Evolutionary conservation across 148 eudicot genomes (phyloP).

Genomic region (Rhododendron griersonianum): DNA sequence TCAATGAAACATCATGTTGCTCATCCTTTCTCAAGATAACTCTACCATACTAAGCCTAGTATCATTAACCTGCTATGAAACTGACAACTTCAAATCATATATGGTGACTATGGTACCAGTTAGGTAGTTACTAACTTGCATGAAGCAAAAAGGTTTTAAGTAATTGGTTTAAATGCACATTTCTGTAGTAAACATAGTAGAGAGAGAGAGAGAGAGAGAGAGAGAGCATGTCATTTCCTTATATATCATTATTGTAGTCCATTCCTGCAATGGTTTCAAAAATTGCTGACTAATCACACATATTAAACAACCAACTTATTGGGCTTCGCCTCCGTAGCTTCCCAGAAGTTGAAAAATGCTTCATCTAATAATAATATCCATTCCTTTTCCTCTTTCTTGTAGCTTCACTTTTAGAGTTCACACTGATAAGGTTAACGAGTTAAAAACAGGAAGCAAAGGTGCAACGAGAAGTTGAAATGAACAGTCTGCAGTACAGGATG

Average conservation of each 20-base stretch:
- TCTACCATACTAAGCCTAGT: neutral
- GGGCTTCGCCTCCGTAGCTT: neutral
- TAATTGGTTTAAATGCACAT: neutral
- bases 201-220: neutral
- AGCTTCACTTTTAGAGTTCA: neutral
- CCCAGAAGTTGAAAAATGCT: neutral
- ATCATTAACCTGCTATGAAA: neutral
- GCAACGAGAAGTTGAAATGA: neutral
- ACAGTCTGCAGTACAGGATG: slow-evolving; percentile 16
- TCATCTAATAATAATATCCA: neutral
- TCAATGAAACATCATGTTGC: slow-evolving; percentile 1
- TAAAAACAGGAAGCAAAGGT: neutral
- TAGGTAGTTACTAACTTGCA: neutral
- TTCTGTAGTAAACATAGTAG: neutral
- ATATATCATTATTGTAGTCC: neutral
- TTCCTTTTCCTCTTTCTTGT: neutral
- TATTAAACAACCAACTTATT: neutral
- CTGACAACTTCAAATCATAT: neutral
- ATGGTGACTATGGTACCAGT: neutral
- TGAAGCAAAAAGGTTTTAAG: neutral
- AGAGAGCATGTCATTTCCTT: neutral
- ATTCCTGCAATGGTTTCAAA: neutral
- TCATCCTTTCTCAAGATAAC: neutral
- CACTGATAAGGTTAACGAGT: neutral
- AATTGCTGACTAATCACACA: neutral